Base-by-base conservation (phyloP, 768 basidiomycete species). In the Lactifluus volemus region DNA sequence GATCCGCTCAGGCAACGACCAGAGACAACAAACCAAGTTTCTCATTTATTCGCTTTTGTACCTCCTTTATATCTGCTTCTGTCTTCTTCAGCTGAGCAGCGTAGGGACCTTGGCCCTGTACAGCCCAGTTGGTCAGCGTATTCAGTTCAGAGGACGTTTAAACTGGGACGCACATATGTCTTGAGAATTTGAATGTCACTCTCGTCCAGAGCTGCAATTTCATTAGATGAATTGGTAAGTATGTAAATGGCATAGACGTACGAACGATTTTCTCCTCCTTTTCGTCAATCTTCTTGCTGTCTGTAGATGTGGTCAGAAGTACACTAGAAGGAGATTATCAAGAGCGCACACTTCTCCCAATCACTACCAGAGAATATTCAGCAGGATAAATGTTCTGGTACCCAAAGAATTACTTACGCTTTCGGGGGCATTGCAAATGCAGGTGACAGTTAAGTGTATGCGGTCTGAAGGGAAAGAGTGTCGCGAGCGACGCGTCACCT, bases 181-280 rank as follows among this genome's bases (percentile, higher is more conserved):
- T 98, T 97, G 65, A 99, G 84, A 67, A 99, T 97, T 73, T 98
- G 96, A 53, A 99, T 99, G 72, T 98, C 97, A 66, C 92, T 93
- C 68, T 98, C 96, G 70, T 98, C 97, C 63, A 99, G 85, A 53
- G 88, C 96, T 97, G 62, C 3, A 54, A 3, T 41, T 32, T 32
- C 4, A 50, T 72, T 30, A 69, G 66, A 11, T 38, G 25, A 39
- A 10, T 55, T 21, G 60, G 17, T 4, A 8, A 29, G 34, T 42
- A 3, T 21, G 7, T 11, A 41, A 49, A n/a, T 6, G 32, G 57
- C 19, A 34, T 3, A 32, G 25, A 52, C 25, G 44, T 25, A 53
- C 25, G 53, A 48, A 98, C 96, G 79, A 97, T 97, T 76, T 93
- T 92, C 68, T 95, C 91, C 32, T 86, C 80, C 75, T 98, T 94